Conservation (phyloP, 148 eudicot genomes). For the Heliamphora exappendiculata region DNA sequence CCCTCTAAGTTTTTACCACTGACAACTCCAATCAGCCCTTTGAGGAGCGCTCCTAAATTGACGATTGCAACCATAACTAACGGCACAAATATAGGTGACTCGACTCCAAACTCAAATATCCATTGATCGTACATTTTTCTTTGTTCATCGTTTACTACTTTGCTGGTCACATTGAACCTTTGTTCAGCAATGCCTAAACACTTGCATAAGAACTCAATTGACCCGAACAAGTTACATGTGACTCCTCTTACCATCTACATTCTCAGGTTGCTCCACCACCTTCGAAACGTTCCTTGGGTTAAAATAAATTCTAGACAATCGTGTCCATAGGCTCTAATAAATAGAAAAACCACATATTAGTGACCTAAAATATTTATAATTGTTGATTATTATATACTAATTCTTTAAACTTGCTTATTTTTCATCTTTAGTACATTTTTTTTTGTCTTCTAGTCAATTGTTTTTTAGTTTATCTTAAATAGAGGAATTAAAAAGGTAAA, state of each 20-base stretch:
- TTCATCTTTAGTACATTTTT: no score
- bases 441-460: no score
- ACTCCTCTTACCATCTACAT: slow-evolving; percentile 54
- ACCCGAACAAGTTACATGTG: slow-evolving; percentile 31
- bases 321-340: slow-evolving; percentile 35
- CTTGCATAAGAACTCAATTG: slow-evolving; percentile 24
- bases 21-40: slow-evolving; percentile 19
- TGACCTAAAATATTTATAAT: slow-evolving; percentile 37
- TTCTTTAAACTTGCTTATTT: no score
- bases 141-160: slow-evolving; percentile 36
- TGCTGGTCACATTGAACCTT: slow-evolving; percentile 48
- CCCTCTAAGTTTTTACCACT: slow-evolving; percentile 12
- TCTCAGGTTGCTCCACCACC: slow-evolving; percentile 65
- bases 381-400: no score
- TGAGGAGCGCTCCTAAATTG: slow-evolving; percentile 33
- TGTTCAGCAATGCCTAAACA: slow-evolving; percentile 27
- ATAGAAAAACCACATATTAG: slow-evolving; percentile 32
- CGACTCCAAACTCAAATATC: slow-evolving; percentile 45
- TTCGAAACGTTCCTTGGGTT: slow-evolving; percentile 26
- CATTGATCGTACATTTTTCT: slow-evolving; percentile 52
- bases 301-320: slow-evolving; percentile 34
- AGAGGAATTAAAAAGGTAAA: no score
- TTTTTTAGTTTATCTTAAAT: no score
- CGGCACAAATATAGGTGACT: slow-evolving; percentile 50
- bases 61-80: slow-evolving; percentile 34